A percentile compares a stretch with the other conserved stretches of the same genome.
Conservation (phyloP, 768 basidiomycete genomes). For the Tricholoma sp. region DNA sequence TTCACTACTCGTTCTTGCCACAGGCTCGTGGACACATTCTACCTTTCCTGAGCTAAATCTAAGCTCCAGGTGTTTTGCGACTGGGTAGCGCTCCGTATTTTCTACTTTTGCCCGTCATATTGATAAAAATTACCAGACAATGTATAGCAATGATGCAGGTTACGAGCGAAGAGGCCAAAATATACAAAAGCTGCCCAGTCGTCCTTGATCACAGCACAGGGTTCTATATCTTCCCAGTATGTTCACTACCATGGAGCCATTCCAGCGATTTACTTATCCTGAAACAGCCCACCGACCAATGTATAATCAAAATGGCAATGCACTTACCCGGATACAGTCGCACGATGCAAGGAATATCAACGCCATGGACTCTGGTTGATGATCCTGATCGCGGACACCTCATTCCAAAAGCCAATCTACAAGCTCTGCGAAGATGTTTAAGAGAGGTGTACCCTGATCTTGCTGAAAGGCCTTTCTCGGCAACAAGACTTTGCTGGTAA, state of each 20-base stretch:
- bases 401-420: constrained; percentile 58
- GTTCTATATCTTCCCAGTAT: constrained; percentile 81
- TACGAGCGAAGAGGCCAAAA: constrained; percentile 57
- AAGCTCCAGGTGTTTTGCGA: constrained; percentile 53
- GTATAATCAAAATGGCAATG: constrained; percentile 73
- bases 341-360: constrained; percentile 48
- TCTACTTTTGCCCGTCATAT: background rate
- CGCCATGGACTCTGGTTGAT: constrained; percentile 68
- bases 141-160: constrained; percentile 74
- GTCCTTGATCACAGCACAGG: constrained; percentile 68
- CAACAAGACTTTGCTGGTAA: constrained; percentile 87
- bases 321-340: constrained; percentile 73
- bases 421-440: constrained; percentile 47
- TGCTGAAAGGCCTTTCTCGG: constrained; percentile 61
- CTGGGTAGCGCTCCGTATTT: constrained; percentile 54
- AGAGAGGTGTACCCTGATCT: constrained; percentile 69
- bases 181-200: constrained; percentile 61
- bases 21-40: constrained; percentile 85
- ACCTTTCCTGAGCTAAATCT: constrained; percentile 59
- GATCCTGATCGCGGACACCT: constrained; percentile 52
- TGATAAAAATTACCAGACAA: constrained; percentile 47
- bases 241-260: constrained; percentile 10
- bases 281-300: constrained; percentile 59
- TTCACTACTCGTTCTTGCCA: constrained; percentile 61
- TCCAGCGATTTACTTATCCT: background rate